These are phyloP conservation scores for Cerrena zonata DNA, from an alignment of 1,284 basidiomycete genomes.

Conservation along the genomic window DNA sequence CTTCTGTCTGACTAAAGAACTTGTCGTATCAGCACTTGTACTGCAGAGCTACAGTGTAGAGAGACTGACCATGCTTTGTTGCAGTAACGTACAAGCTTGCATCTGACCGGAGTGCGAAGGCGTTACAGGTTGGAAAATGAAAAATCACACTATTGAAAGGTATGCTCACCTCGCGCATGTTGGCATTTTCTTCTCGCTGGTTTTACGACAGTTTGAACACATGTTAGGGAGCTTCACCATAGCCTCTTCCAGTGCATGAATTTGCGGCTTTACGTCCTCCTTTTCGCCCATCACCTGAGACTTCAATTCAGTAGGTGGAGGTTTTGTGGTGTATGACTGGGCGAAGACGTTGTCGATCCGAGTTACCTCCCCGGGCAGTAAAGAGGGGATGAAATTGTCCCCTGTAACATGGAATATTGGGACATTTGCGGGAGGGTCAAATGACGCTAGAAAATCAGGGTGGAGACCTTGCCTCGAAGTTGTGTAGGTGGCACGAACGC, in stretches of 20 bases:
- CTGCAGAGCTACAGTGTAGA: not conserved
- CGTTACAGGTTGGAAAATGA: no score
- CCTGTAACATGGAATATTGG: constrained; percentile 23
- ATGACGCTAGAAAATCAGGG: constrained; percentile 18
- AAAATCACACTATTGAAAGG: no score
- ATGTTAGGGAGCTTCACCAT: constrained; percentile 18
- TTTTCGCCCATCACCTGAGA: constrained; percentile 24
- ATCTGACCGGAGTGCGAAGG: no score
- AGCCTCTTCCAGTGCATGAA: no score
- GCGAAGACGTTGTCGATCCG: constrained; percentile 27
- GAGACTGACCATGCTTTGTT: constrained; percentile 21
- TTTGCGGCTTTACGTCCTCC: no score
- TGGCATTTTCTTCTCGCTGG: constrained; percentile 22
- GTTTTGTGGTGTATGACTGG: constrained; percentile 10
- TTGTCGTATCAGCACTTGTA: not conserved
- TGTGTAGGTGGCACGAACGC: constrained; percentile 26
- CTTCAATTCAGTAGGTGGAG: constrained; percentile 14
- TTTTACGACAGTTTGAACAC: constrained; percentile 23
- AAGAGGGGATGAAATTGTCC: constrained; percentile 23
- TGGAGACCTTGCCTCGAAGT: constrained; percentile 15
- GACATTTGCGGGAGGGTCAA: constrained; percentile 9
- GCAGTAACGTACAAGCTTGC: constrained; percentile 28
- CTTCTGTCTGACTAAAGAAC: not conserved
- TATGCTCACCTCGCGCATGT: constrained; percentile 23
- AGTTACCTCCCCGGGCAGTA: constrained; percentile 21